Base-by-base conservation (phyloP, 2,329 filamentous ascomycete species). In the Ophiostoma australiae region DNA sequence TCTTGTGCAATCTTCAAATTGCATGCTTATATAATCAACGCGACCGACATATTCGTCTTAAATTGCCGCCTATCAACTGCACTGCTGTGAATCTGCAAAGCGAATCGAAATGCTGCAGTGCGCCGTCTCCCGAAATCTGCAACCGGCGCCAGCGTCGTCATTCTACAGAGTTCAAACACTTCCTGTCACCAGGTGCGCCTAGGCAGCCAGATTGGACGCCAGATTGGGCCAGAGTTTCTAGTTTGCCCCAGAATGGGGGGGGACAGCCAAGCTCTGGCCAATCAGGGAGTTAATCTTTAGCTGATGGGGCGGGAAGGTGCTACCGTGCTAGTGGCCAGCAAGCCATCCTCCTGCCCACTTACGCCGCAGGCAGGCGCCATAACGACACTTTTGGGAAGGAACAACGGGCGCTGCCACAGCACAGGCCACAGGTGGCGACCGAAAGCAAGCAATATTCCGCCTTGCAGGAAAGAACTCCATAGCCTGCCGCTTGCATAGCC, bases 131-230 rank as follows among this genome's bases (percentile, higher is more conserved):
- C 33, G 61, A 65, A 35, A 20, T 23, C 58, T 33, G 31, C 33
- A 13, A 39, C 23, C 23, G 69, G 68, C 71, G 67, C 67, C 66
- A 48, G 66, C 71, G 71, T 72, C 71, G 71, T 72, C 71, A 72
- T 70, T 72, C 13, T 39, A 55, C 39, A 61, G 69, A 41, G 63
- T 37, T 35, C 27, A 41, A 44, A 61, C 23, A 44, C 33, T 17
- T 35, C 65, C 27, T 37, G 31, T 44, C 44, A 63, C 63, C 41
- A 52, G 69, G 61, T 44, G 33, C 69, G 35, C 15, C 68, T 67
- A 73, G 72, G 72, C 72, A 73, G 67, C 70, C 31, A 73, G 68
- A 70, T 72, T 70, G 6, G 6, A 48, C 17, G 44, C 44, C 17
- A 48, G 17, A 20, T 48, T 48, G 44, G 44, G 44, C 44, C 44